Conservation (phyloP, 1,139 yeast species). For the Yamadazyma buinensis region DNA sequence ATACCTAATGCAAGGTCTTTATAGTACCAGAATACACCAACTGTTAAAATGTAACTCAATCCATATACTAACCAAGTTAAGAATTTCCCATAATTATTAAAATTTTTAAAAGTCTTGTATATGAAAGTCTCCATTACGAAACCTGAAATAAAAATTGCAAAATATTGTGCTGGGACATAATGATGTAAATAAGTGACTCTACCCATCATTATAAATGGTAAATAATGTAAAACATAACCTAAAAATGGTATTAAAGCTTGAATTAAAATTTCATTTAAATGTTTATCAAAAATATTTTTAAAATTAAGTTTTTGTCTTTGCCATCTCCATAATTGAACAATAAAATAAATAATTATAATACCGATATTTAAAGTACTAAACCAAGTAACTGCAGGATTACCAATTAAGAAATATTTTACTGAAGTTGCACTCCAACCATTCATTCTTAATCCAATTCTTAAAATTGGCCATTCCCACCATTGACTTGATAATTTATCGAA, state of each 20-base stretch:
- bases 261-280: slow-evolving; percentile 9
- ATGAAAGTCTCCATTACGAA: slow-evolving; percentile 30
- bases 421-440: slow-evolving; percentile 55
- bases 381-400: slow-evolving; percentile 69
- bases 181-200: slow-evolving; percentile 98
- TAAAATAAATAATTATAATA: slow-evolving; percentile 17
- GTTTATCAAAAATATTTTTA: slow-evolving; percentile 11
- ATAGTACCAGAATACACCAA: slow-evolving; percentile 60
- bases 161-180: slow-evolving; percentile 92
- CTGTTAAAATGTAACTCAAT: slow-evolving; percentile 7
- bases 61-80: slow-evolving; percentile 11
- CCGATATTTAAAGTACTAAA: slow-evolving; percentile 35
- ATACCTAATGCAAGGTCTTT: slow-evolving; percentile 84
- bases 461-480: slow-evolving; percentile 84
- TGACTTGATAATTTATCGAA: slow-evolving; percentile 59
- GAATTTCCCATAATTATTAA: slow-evolving; percentile 10
- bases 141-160: slow-evolving; percentile 74
- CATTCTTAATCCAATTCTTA: slow-evolving; percentile 64
- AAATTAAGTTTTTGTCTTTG: slow-evolving; percentile 28
- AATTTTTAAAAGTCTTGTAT: slow-evolving; percentile 13
- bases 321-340: slow-evolving; percentile 23
- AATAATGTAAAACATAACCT: slow-evolving; percentile 92
- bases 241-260: slow-evolving; percentile 54
- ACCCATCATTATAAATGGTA: slow-evolving; percentile 92
- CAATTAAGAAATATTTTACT: slow-evolving; percentile 57